phyloP scores from a whole-genome alignment of 495 filamentous ascomycete species.

The Parathielavia hyrcaniae region DNA sequence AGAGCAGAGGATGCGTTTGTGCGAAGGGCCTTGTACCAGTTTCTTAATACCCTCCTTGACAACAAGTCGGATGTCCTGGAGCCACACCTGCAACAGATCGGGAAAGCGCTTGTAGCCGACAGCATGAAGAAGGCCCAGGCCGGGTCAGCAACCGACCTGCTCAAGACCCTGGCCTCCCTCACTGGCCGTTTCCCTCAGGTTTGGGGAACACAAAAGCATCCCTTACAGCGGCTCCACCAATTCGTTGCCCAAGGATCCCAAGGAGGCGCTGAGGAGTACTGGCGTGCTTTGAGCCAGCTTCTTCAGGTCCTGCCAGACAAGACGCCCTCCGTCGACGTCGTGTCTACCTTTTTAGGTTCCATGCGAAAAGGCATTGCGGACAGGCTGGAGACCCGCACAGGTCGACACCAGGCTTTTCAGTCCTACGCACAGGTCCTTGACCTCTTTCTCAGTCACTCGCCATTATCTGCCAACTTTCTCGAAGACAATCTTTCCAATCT shows the following conservation, averaged over 20 bases:
- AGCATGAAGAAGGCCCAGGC: conserved; percentile 61
- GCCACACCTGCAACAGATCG: conserved; percentile 53
- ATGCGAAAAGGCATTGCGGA: conserved; percentile 61
- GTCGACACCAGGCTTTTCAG: conserved; percentile 61
- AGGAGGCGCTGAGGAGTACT: conserved; percentile 60
- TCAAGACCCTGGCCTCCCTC: conserved; percentile 55
- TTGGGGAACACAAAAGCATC: conserved; percentile 67
- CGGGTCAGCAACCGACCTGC: conserved; percentile 64
- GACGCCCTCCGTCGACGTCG: conserved; percentile 45
- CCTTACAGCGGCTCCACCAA: conserved; percentile 54
- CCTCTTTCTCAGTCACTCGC: conserved; percentile 41
- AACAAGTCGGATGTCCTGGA: conserved; percentile 48
- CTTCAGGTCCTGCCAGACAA: conserved; percentile 53
- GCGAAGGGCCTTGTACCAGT: conserved; percentile 59
- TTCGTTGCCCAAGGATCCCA: conserved; percentile 86
- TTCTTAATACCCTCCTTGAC: conserved; percentile 56
- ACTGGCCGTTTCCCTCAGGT: conserved; percentile 58
- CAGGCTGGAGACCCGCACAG: conserved; percentile 65
- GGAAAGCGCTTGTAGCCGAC: conserved; percentile 60
- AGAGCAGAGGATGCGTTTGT: conserved; percentile 62
- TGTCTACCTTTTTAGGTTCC: conserved; percentile 54
- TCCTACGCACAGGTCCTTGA: conserved; percentile 58
- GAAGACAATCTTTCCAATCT: conserved; percentile 39
- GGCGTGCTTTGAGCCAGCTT: conserved; percentile 58
- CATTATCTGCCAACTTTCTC: conserved; percentile 35